Evolutionary conservation across 176 grass and related monocot species (phyloP).

Genomic region (Stipa capillata): DNA sequence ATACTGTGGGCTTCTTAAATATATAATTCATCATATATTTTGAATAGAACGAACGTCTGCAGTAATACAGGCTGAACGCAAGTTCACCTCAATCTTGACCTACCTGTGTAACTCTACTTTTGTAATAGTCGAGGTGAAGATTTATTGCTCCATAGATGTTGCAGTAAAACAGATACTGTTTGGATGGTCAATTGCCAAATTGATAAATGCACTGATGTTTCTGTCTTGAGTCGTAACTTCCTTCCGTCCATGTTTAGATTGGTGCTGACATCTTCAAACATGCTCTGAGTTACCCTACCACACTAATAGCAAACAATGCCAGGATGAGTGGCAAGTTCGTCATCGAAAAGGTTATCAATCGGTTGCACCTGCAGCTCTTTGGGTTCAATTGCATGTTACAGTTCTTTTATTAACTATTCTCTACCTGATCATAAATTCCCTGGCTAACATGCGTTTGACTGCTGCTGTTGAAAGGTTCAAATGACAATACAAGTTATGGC

Average conservation of each 20-base stretch:
- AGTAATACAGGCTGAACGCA: background rate
- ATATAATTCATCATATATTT: background rate
- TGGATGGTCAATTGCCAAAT: background rate
- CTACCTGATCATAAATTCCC: background rate
- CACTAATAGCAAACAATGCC: slow-evolving; percentile 79
- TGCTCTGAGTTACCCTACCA: slow-evolving; percentile 74
- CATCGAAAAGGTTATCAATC: slow-evolving; percentile 45
- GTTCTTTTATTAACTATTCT: background rate
- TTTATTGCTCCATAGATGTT: background rate
- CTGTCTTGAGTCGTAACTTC: too few species aligned
- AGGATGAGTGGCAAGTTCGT: slow-evolving; percentile 73
- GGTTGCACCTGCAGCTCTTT: background rate
- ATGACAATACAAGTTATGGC: slow-evolving; percentile 56
- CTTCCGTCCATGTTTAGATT: slow-evolving; percentile 47
- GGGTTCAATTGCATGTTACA: background rate
- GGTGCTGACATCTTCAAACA: slow-evolving; percentile 95
- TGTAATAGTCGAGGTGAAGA: background rate
- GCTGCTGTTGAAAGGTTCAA: slow-evolving; percentile 43
- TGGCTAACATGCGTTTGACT: background rate
- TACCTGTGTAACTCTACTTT: background rate
- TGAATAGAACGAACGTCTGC: background rate
- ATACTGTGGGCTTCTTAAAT: background rate
- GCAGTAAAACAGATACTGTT: background rate
- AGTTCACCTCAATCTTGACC: background rate
- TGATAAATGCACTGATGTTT: background rate